phyloP scores from a whole-genome alignment of 2,329 filamentous ascomycete genomes.

The Cercospora sp. region DNA sequence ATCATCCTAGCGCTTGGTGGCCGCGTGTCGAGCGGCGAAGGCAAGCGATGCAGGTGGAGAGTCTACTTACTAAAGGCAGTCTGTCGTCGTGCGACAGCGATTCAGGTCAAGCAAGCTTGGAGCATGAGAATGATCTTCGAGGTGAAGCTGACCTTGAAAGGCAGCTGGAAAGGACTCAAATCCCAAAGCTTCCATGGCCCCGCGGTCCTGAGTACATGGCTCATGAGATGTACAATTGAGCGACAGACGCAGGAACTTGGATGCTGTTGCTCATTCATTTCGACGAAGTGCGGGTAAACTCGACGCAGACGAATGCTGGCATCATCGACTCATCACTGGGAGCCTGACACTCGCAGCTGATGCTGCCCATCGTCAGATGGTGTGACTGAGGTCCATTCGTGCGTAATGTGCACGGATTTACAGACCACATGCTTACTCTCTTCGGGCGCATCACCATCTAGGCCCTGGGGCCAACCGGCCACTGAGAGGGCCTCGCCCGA shows the following conservation, averaged over 20 bases:
- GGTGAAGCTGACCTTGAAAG: background rate
- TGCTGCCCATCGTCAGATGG: background rate
- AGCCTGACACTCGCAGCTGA: background rate
- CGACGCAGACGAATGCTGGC: background rate
- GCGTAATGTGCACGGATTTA: background rate
- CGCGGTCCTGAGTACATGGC: background rate
- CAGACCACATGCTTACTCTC: background rate
- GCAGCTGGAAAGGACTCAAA: background rate
- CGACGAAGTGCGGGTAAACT: background rate
- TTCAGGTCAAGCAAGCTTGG: background rate
- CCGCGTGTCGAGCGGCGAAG: background rate
- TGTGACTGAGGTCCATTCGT: background rate
- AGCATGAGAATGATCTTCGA: background rate
- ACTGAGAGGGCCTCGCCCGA: background rate
- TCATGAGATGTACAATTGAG: background rate
- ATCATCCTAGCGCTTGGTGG: conserved; percentile 1
- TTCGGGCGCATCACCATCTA: background rate
- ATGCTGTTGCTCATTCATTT: background rate
- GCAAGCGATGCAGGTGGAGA: background rate
- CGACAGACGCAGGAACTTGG: background rate
- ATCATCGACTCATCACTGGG: background rate
- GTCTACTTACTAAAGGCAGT: background rate
- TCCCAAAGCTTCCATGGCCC: background rate
- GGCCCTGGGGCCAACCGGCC: background rate
- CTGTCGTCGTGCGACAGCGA: background rate